Evolutionary conservation across 257 asterid genomes (phyloP).

Genomic region (Solanum bulbocastanum): DNA sequence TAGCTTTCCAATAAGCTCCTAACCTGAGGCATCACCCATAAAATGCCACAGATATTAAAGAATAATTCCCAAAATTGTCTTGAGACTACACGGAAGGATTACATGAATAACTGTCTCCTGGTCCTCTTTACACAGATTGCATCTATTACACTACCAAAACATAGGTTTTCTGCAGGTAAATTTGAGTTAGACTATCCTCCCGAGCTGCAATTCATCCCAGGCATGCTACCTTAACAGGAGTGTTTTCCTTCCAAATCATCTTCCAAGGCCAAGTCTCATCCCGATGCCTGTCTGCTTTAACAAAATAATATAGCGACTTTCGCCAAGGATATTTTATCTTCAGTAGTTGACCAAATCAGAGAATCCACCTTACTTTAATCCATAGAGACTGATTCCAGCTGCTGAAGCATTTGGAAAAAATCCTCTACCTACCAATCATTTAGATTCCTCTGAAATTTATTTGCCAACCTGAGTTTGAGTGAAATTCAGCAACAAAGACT

Average conservation of each 20-base stretch:
- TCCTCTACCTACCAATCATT: not conserved
- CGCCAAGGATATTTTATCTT: not conserved
- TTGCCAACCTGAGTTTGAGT: not conserved
- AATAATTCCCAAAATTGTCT: not conserved
- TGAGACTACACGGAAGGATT: not conserved
- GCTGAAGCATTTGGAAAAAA: not conserved
- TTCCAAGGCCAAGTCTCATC: not conserved
- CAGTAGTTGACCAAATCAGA: not conserved
- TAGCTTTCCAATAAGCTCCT: not conserved
- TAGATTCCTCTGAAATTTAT: not conserved
- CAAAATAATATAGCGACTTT: not conserved
- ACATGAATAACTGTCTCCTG: not conserved
- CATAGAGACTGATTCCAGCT: not conserved
- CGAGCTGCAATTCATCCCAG: not conserved
- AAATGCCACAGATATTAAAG: not conserved
- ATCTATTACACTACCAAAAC: not conserved
- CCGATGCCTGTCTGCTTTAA: not conserved
- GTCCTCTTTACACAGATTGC: not conserved
- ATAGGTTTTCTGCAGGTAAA: not conserved
- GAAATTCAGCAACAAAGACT: not conserved
- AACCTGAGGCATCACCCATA: not conserved
- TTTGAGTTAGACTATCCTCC: not conserved
- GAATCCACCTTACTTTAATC: not conserved
- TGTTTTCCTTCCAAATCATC: not conserved
- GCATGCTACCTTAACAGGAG: not conserved